These are phyloP conservation scores for Ramaria sp. DNA, from an alignment of 768 basidiomycete species.

Conservation along the genomic window DNA sequence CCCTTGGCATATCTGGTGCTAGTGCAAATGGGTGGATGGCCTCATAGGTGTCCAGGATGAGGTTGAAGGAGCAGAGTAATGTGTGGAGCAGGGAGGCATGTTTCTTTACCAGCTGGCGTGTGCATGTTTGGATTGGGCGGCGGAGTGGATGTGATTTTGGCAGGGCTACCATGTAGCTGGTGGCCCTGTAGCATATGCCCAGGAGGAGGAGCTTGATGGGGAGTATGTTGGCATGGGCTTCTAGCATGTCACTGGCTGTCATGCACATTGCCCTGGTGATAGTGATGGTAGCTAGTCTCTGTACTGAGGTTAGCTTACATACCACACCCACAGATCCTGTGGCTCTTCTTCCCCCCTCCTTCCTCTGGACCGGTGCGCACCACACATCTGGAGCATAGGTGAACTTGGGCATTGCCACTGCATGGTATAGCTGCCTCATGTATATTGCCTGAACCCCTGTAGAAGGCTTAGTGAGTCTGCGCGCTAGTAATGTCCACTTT, in stretches of 20 bases:
- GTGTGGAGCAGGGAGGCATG: no score
- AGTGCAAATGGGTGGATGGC: no score
- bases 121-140: no score
- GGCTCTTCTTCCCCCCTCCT: constrained; percentile 12
- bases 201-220: neutral
- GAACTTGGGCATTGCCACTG: constrained; percentile 19
- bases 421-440: constrained; percentile 17
- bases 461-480: no score
- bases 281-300: neutral
- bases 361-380: constrained; percentile 13
- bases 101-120: no score
- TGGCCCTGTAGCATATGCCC: neutral
- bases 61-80: no score
- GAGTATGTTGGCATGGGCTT: neutral
- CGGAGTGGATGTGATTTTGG: no score
- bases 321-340: neutral
- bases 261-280: neutral
- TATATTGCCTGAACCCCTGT: no score
- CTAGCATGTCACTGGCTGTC: neutral
- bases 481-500: no score
- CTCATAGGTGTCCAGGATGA: no score
- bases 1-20: no score
- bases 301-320: neutral
- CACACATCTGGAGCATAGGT: constrained; percentile 18
- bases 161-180: no score